These are phyloP conservation scores for Podospora didyma DNA, from an alignment of 495 filamentous ascomycete genomes.

Conservation along the genomic window DNA sequence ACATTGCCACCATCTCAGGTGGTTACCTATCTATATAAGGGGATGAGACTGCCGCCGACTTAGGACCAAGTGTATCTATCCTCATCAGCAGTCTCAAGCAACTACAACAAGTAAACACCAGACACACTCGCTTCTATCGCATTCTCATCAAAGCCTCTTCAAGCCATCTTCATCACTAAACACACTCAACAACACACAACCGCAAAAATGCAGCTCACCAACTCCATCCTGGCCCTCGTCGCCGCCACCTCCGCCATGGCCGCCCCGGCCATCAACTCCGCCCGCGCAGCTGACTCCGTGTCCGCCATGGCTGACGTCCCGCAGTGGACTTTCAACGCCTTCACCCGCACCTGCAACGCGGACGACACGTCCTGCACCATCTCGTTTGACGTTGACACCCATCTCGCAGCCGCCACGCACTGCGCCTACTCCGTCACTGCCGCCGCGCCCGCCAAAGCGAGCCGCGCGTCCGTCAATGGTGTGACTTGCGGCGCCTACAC, in stretches of 20 bases:
- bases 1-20: no score
- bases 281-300: conserved; percentile 28
- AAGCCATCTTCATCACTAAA: not conserved
- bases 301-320: conserved; percentile 38
- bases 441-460: conserved; percentile 37
- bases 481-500: conserved; percentile 45
- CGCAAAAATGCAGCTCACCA: conserved; percentile 44
- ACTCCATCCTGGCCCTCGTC: conserved; percentile 35
- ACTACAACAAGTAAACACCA: no score
- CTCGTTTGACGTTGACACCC: conserved; percentile 45
- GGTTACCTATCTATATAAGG: no score
- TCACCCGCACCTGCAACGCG: conserved; percentile 47
- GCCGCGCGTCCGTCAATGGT: conserved; percentile 34
- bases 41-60: no score
- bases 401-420: conserved; percentile 28
- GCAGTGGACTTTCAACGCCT: conserved; percentile 45
- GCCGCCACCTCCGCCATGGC: conserved; percentile 30
- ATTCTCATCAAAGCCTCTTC: not conserved
- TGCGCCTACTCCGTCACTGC: conserved; percentile 42
- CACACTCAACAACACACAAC: not conserved
- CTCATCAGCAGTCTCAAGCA: no score
- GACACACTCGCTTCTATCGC: not conserved
- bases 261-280: conserved; percentile 28
- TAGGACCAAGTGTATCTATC: no score
- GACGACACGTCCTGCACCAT: conserved; percentile 44